These are phyloP conservation scores for Acanthamoeba comandoni DNA, from an alignment of 208 protist genomes.

Conservation along the genomic window DNA sequence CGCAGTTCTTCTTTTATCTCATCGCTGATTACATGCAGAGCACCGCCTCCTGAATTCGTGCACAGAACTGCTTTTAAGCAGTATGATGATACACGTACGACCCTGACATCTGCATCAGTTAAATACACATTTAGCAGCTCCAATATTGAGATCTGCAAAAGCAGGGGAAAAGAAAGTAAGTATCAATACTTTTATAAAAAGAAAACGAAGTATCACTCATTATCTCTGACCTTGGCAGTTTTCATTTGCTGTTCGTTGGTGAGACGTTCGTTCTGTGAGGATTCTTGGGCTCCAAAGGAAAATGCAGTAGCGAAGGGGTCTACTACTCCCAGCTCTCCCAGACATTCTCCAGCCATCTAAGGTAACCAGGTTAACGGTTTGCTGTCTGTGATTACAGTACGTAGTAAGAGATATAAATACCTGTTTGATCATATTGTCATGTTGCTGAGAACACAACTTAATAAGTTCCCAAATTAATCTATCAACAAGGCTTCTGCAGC, in stretches of 20 bases:
- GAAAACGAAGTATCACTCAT: no score
- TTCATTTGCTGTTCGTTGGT: slow-evolving; percentile 48
- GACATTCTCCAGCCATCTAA: slow-evolving; percentile 67
- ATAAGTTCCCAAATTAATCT: slow-evolving; percentile 66
- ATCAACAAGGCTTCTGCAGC: slow-evolving; percentile 56
- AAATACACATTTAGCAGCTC: slow-evolving; percentile 60
- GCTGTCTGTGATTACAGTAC: no score
- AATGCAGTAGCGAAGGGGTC: slow-evolving; percentile 69
- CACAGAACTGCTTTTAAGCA: slow-evolving; percentile 59
- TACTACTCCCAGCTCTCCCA: slow-evolving; percentile 62
- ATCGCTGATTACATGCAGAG: slow-evolving; percentile 8
- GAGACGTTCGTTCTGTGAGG: not conserved
- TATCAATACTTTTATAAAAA: no score
- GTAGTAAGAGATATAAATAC: no score
- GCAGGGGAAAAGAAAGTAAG: no score
- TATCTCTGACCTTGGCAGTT: slow-evolving; percentile 46
- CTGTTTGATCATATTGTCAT: slow-evolving; percentile 43
- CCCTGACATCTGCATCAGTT: slow-evolving; percentile 46
- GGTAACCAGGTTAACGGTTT: no score
- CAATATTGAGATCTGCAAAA: slow-evolving; percentile 52
- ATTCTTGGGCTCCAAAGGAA: slow-evolving; percentile 29
- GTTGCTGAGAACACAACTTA: slow-evolving; percentile 46
- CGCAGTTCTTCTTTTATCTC: slow-evolving; percentile 57
- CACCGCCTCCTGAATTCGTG: slow-evolving; percentile 35
- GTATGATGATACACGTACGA: slow-evolving; percentile 14